Evolutionary conservation across 2,329 filamentous ascomycete genomes (phyloP), one percentile per base, ranked within the genome.

Genomic region (Ceratocystis cubensis): DNA sequence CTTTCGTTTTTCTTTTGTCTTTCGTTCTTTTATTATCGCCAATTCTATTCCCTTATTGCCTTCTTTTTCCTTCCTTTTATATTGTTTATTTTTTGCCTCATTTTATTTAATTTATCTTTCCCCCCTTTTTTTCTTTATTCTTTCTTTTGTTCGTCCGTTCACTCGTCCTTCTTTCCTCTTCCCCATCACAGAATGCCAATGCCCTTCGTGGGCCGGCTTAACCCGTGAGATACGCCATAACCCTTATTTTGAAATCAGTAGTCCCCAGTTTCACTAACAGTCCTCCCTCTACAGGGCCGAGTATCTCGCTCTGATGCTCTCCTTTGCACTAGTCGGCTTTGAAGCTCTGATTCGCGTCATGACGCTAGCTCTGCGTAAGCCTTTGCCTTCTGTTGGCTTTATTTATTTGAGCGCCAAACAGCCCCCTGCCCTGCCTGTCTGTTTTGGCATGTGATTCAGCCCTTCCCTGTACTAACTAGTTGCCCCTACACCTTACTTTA

Each of bases 291-390:
- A 28, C 70, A 91, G 88, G 75, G 82, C 82, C 76, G 92, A 99
- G 78, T 97, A 97, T 78, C 77, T 95, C 69, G 91, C 92, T 48
- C 84, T 99, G 56, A 77, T 94, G 61, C 85, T 86, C 66, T 97
- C 93, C 6, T 88, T 97, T 72, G 72, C 90, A 64, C 83, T 99
- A 46, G 87, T 97, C 67, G 81, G 85, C 61, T 81, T 96, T 70
- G 94, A 99, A 76, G 86, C 86, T 66, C 73, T 96, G 69, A 88
- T 96, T 72, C 86, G 93, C 71, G 80, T 96, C 67, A 84, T 96
- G 69, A 97, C 94, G 1, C 83, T 96, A 69, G 89, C 90, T 45
- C 82, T 99, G 53, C 94, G 88, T 92, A 78, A 74, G 87, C 78
- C 41, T 59, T 64, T 50, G 7, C 30, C 41, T 6, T 33, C 56